A percentile compares a stretch with the other conserved stretches of the same genome.
Evolutionary conservation across 2,329 filamentous ascomycete species (phyloP).

Genomic region (Tympanopsis confertula): DNA sequence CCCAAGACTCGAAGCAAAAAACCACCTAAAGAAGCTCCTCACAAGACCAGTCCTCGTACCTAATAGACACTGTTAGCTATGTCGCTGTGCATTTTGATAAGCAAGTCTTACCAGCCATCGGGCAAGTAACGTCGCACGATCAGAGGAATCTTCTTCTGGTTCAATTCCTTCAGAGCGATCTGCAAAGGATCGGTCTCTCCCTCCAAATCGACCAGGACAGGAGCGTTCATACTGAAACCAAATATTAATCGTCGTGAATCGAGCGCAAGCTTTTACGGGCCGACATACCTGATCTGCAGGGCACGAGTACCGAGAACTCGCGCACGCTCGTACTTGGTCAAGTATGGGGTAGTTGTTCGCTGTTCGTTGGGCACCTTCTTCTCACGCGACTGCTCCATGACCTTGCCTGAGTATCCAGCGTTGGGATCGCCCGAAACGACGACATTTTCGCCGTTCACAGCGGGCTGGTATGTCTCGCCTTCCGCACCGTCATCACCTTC

Average conservation of each 20-base stretch:
- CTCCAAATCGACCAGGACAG: slow-evolving; percentile 89
- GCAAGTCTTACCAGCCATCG: slow-evolving; percentile 71
- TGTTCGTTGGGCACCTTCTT: slow-evolving; percentile 87
- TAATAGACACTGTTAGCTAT: not conserved
- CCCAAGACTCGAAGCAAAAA: not conserved
- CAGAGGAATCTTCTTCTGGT: slow-evolving; percentile 96
- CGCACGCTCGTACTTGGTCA: slow-evolving; percentile 98
- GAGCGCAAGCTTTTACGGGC: not conserved
- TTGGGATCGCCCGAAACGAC: slow-evolving; percentile 50
- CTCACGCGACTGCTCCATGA: slow-evolving; percentile 46
- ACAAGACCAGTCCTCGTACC: slow-evolving; percentile 1
- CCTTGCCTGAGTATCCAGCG: slow-evolving; percentile 40
- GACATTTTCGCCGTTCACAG: slow-evolving; percentile 37
- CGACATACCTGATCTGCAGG: slow-evolving; percentile 77
- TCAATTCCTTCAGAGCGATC: slow-evolving; percentile 93
- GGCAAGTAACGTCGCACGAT: slow-evolving; percentile 92
- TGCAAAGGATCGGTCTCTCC: slow-evolving; percentile 95
- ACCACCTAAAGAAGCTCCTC: slow-evolving; percentile 1
- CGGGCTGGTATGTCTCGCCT: not conserved
- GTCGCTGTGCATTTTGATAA: not conserved
- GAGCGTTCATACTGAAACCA: slow-evolving; percentile 81
- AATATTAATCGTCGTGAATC: not conserved
- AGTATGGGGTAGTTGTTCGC: slow-evolving; percentile 88
- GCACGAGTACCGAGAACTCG: slow-evolving; percentile 87
- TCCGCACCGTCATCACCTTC: slow-evolving; percentile 34